Base-by-base conservation (phyloP, 2,329 filamentous ascomycete species). In the Dendrostoma leiphaemia region DNA sequence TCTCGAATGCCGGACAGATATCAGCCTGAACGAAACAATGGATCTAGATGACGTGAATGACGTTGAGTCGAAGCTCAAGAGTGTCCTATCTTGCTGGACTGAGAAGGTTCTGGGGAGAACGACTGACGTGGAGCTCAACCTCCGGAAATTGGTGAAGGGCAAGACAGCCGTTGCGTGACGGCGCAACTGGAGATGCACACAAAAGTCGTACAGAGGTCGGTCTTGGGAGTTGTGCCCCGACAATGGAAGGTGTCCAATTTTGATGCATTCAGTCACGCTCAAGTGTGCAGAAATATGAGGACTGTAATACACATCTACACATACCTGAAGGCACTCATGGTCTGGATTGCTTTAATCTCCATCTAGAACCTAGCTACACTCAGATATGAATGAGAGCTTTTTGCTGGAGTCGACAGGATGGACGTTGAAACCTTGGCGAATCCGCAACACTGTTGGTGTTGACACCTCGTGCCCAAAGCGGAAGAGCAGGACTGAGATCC, bases 131-230 rank as follows among this genome's bases (percentile, higher is more conserved):
- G 32, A 28, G 4, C 15, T 58, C 2, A 26, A 55, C 21, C 44
- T 58, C 29, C 44, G 48, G 7, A 43, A 21, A 13, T 31, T 35
- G 34, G 43, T 52, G n/a, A 49, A 58, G 31, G 44, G 55, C 15
- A 52, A 23, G 35, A 19, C 29, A 8, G 34, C 47, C 23, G 44
- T 28, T 32, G 15, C 24, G n/a, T 51, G 47, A 31, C 12, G n/a
- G 29, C 31, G 28, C 24, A 23, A 12, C 17, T 40, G 5, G 21
- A 4, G 23, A 26, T 6, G 17, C 13, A 24, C 44, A 23, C 5
- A 1, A 4, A 15, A 21, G 17, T 47, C n/a, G n/a, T 17, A 46
- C 17, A 24, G n/a, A n/a, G 17, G 44, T 24, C 35, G 31, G 6
- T 6, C 31, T 34, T 12, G n/a, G 31, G 17, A 24, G 13, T 17